Base-by-base conservation (phyloP, 371 early-diverging fungal genomes). In the Apophysomyces sp. region DNA sequence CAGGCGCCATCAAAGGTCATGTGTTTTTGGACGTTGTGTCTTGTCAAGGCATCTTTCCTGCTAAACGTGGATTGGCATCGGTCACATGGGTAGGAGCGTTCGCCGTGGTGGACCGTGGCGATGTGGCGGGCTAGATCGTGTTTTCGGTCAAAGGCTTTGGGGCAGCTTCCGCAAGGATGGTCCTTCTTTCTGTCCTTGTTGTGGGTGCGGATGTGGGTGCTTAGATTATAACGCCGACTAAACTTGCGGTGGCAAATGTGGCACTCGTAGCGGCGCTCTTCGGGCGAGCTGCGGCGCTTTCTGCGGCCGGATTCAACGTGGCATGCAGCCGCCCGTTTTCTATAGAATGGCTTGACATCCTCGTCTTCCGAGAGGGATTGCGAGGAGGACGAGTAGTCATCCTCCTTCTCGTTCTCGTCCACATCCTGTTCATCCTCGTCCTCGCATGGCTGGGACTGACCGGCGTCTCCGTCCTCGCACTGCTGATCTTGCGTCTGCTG, bases 41-140 rank as follows among this genome's bases (percentile, higher is more conserved):
- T 67, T 37, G 72, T 72, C 34, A 91, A 70, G 6, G 88, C 90
- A 73, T 92, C 92, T 58, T 78, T 73, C 15, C 92, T 74, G 49
- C 82, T 76, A 69, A 89, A 92, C 16, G 72, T 69, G 52, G 73
- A 74, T 8, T 67, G 32, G 70, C 90, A 90, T 8, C 30, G 58
- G 13, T 67, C 29, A 63, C 92, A 92, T 27, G 53, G 57, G 67
- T 74, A 77, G 21, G 76, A 66, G 16, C 85, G 77, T 67, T 82
- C 80, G 16, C 76, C 76, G 29, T 77, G 67, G 58, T 89, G 90
- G 24, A 86, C 87, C 4, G 85, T 81, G 12, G 77, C 78, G 30
- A 80, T 63, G 64, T 94, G 93, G 21, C 95, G 80, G 64, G 87
- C 86, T 51, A 90, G 72, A 67, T 94, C 89, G 52, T 88, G 84